Conservation (phyloP, 1,284 basidiomycete genomes). For the Phellopilus nigrolimitatus region DNA sequence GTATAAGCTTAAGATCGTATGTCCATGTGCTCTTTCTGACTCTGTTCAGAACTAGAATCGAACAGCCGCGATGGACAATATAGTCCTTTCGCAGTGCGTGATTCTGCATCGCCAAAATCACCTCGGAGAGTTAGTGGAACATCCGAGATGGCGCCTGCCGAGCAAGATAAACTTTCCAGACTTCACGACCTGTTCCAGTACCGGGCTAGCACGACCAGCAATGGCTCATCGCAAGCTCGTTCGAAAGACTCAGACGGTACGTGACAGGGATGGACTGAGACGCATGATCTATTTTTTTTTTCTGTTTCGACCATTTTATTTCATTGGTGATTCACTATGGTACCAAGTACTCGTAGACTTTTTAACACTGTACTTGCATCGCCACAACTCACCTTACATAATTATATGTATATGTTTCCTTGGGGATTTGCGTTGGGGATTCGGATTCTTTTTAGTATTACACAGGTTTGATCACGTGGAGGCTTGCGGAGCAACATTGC, state of each 20-base stretch:
- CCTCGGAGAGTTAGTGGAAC: conserved; percentile 26
- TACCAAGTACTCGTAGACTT: background rate
- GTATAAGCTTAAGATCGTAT: conserved; percentile 27
- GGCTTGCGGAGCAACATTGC: no score
- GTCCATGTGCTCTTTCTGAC: conserved; percentile 3
- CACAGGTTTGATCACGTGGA: no score
- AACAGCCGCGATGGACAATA: conserved; percentile 31
- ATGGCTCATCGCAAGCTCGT: conserved; percentile 44
- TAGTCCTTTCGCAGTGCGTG: conserved; percentile 16
- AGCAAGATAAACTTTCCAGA: conserved; percentile 63
- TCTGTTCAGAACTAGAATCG: conserved; percentile 58
- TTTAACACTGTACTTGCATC: background rate
- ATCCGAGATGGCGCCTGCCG: conserved; percentile 34
- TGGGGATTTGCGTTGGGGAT: no score
- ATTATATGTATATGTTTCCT: background rate
- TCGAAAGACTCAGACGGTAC: conserved; percentile 23
- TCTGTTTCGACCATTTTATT: background rate
- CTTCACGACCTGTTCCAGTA: conserved; percentile 80
- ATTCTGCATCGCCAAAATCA: conserved; percentile 21
- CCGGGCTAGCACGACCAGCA: conserved; percentile 63
- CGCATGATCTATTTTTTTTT: background rate
- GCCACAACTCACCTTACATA: background rate
- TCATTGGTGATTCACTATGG: background rate
- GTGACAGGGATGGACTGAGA: background rate
- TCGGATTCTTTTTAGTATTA: no score